Evolutionary conservation across 352 stramenopile species (phyloP).

Genomic region (Globisporangium takayamanum): DNA sequence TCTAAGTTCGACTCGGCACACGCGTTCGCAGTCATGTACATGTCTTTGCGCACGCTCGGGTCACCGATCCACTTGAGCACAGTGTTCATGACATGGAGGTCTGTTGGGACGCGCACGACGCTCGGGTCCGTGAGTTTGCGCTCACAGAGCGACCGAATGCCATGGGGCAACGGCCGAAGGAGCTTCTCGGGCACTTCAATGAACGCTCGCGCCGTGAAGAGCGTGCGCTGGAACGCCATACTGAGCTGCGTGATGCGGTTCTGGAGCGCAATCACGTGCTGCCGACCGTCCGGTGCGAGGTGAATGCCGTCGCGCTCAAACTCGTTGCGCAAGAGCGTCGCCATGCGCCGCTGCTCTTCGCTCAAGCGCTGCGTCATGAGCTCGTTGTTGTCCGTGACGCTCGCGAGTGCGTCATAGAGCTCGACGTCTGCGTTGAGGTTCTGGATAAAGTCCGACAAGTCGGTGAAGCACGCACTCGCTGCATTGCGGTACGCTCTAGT

Average conservation of each 20-base stretch:
- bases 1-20: conserved; percentile 66
- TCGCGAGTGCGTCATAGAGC: conserved; percentile 84
- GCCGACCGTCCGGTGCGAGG: conserved; percentile 60
- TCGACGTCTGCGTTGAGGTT: conserved; percentile 90
- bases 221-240: conserved; percentile 88
- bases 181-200: conserved; percentile 55
- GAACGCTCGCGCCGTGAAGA: conserved; percentile 54
- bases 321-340: conserved; percentile 82
- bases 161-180: conserved; percentile 52
- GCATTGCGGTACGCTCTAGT: conserved; percentile 66
- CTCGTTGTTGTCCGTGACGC: conserved; percentile 49
- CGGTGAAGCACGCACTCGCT: conserved; percentile 84
- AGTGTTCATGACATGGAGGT: conserved; percentile 87
- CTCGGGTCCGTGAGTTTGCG: conserved; percentile 58
- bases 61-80: conserved; percentile 88
- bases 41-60: conserved; percentile 72
- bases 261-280: conserved; percentile 82
- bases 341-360: conserved; percentile 90
- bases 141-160: conserved; percentile 49
- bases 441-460: conserved; percentile 93
- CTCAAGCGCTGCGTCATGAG: conserved; percentile 53
- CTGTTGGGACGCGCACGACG: conserved; percentile 65
- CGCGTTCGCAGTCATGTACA: conserved; percentile 88
- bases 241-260: conserved; percentile 84
- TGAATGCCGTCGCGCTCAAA: conserved; percentile 96